phyloP scores from a whole-genome alignment of 1,284 basidiomycete genomes.

The Fomes fomentarius region DNA sequence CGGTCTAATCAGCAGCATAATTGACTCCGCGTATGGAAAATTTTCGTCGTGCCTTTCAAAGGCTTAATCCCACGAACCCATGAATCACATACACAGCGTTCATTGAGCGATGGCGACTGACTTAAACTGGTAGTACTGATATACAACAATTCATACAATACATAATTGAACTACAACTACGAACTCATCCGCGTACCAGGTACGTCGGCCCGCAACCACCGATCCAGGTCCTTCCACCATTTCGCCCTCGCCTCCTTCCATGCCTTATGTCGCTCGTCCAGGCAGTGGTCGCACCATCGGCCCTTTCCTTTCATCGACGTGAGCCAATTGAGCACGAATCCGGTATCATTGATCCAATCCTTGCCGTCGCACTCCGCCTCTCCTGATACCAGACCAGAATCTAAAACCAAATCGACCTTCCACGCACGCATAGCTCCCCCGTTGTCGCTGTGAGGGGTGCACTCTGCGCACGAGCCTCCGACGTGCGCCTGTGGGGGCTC shows the following conservation, averaged over 20 bases:
- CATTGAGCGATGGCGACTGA: too few species aligned
- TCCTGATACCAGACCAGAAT: too few species aligned
- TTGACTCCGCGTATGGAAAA: too few species aligned
- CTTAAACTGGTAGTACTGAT: too few species aligned
- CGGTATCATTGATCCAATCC: background rate
- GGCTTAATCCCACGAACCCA: too few species aligned
- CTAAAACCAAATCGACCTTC: too few species aligned
- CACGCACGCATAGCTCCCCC: background rate
- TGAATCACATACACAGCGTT: too few species aligned
- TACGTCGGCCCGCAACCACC: slow-evolving; percentile 10
- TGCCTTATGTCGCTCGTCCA: slow-evolving; percentile 14
- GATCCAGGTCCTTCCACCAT: slow-evolving; percentile 31
- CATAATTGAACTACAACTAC: background rate
- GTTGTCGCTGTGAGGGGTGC: background rate
- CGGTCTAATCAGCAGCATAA: too few species aligned
- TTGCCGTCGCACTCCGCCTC: background rate
- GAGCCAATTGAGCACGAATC: too few species aligned
- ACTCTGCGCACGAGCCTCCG: too few species aligned
- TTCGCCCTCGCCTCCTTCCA: slow-evolving; percentile 22
- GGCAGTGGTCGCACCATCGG: slow-evolving; percentile 34
- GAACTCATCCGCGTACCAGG: background rate
- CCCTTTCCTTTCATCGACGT: background rate
- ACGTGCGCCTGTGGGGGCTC: too few species aligned
- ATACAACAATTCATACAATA: background rate
- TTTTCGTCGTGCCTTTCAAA: too few species aligned